phyloP scores from a whole-genome alignment of 768 basidiomycete genomes.

The Phaeotremella skinneri region DNA sequence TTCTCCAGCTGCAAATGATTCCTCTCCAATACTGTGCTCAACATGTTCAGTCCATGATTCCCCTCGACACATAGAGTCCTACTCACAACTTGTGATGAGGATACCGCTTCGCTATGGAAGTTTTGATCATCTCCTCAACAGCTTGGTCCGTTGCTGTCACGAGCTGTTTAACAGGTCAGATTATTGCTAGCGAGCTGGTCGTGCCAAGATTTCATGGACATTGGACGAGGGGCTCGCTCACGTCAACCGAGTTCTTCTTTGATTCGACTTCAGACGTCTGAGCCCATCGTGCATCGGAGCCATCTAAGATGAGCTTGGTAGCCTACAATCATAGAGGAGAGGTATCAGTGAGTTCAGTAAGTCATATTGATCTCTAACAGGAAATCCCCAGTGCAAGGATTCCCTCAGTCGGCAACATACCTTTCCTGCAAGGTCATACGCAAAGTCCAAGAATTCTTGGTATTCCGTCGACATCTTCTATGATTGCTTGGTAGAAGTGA shows the following conservation, averaged over 20 bases:
- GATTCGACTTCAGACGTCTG: conserved; percentile 60
- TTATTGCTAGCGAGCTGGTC: not conserved
- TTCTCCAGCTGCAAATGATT: conserved; percentile 75
- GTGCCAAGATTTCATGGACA: not conserved
- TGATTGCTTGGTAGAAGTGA: not conserved
- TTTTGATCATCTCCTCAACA: conserved; percentile 80
- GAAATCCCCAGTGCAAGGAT: too few species aligned
- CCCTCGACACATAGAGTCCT: not conserved
- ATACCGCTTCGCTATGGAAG: conserved; percentile 64
- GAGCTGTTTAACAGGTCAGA: conserved; percentile 52
- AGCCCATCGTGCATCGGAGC: conserved; percentile 62
- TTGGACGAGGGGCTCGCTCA: conserved; percentile 8
- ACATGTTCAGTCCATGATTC: conserved; percentile 6
- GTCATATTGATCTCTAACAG: not conserved
- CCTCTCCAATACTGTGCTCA: conserved; percentile 76
- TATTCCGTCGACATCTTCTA: conserved; percentile 9
- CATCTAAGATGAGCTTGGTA: conserved; percentile 54
- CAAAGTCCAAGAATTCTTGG: conserved; percentile 27
- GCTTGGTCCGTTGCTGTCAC: conserved; percentile 92
- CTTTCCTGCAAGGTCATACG: conserved; percentile 28
- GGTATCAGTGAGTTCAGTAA: not conserved
- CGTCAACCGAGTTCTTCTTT: conserved; percentile 91
- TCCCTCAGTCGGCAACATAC: too few species aligned
- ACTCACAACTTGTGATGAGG: conserved; percentile 79
- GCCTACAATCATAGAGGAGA: conserved; percentile 17